Conservation (phyloP, 2,329 filamentous ascomycete genomes). For the Lachnellula arida region DNA sequence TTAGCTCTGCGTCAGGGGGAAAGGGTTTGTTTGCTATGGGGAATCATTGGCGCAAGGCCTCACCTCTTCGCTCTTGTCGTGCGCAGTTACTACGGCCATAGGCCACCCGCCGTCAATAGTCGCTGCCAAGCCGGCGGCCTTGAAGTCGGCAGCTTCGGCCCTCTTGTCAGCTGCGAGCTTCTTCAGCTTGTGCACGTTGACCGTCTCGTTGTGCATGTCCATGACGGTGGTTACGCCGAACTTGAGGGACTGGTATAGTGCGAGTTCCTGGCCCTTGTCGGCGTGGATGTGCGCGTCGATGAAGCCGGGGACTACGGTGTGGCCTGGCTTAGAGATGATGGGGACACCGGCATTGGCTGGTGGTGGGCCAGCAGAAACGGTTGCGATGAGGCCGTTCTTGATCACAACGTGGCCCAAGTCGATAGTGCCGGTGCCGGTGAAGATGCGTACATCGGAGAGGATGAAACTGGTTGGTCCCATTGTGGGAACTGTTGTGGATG, state of each 20-base stretch:
- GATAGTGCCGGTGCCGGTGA: too few species aligned
- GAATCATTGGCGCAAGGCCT: background rate
- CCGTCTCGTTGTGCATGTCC: slow-evolving; percentile 43
- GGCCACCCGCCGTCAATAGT: slow-evolving; percentile 51
- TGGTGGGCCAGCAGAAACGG: too few species aligned
- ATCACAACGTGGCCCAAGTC: too few species aligned
- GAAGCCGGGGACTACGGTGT: slow-evolving; percentile 38
- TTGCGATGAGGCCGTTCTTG: too few species aligned
- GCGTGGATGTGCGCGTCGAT: slow-evolving; percentile 48
- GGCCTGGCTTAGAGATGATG: too few species aligned
- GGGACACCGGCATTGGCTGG: too few species aligned
- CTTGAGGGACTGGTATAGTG: slow-evolving; percentile 36
- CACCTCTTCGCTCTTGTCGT: slow-evolving; percentile 1
- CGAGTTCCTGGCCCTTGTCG: slow-evolving; percentile 36
- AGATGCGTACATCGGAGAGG: too few species aligned
- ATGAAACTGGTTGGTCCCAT: too few species aligned
- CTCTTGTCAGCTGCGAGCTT: slow-evolving; percentile 29
- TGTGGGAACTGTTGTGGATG: too few species aligned
- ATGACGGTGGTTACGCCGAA: slow-evolving; percentile 49
- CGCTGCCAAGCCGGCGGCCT: slow-evolving; percentile 43
- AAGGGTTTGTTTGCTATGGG: too few species aligned
- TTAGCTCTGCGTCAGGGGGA: too few species aligned
- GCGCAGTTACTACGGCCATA: slow-evolving; percentile 24
- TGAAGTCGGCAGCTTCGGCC: slow-evolving; percentile 44
- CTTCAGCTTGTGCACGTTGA: slow-evolving; percentile 31